These are phyloP conservation scores for Sugiyamaella grinbergsii DNA, from an alignment of 1,139 yeast genomes.

Conservation along the genomic window DNA sequence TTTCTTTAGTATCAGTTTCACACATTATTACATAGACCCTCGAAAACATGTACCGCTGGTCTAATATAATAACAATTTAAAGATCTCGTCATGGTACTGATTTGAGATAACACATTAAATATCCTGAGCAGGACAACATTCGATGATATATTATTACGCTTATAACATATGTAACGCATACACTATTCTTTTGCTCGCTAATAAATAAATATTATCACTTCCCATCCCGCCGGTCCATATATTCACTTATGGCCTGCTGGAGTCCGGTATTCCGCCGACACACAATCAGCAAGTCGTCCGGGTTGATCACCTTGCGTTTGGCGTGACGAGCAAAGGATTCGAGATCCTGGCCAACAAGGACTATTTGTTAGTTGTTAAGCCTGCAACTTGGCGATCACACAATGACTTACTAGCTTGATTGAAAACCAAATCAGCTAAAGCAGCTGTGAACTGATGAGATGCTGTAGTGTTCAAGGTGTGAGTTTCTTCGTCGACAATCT, in stretches of 20 bases:
- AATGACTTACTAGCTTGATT: conserved; percentile 35
- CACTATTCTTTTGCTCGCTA: too few relatives aligned
- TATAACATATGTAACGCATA: too few relatives aligned
- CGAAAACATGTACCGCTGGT: too few relatives aligned
- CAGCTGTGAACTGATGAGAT: conserved; percentile 39
- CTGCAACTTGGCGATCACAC: neutral
- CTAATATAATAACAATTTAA: too few relatives aligned
- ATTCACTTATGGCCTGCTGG: conserved; percentile 34
- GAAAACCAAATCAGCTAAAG: conserved; percentile 39
- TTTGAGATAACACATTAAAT: too few relatives aligned
- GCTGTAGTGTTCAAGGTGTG: conserved; percentile 31
- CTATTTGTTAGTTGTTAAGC: conserved; percentile 22
- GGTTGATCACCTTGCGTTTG: conserved; percentile 34
- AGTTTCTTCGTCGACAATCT: conserved; percentile 39
- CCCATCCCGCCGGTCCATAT: conserved; percentile 22
- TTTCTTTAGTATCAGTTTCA: too few relatives aligned
- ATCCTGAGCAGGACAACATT: too few relatives aligned
- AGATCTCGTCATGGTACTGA: too few relatives aligned
- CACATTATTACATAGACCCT: too few relatives aligned
- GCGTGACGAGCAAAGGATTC: conserved; percentile 41
- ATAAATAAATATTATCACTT: conserved; percentile 3
- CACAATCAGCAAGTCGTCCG: conserved; percentile 39
- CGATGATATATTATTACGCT: too few relatives aligned
- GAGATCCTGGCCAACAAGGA: conserved; percentile 35
- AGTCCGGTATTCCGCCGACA: conserved; percentile 40